Evolutionary conservation across 805 yeast species (phyloP), one percentile per base, ranked within the genome.

Genomic region (Yamadazyma ubonensis): DNA sequence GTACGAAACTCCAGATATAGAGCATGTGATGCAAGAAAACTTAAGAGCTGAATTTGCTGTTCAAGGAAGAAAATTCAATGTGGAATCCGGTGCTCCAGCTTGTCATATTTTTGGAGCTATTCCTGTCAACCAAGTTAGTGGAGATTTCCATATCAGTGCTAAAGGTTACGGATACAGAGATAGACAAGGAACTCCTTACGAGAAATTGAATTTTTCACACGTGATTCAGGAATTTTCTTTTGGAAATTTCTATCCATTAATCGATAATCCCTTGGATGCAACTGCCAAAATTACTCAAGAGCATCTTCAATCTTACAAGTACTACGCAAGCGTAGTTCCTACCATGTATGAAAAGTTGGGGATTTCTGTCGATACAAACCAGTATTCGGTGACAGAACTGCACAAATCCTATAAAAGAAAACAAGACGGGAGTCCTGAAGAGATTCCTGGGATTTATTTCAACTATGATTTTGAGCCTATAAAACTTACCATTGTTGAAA

Each of bases 391-490:
- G 16, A 75, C 85, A 4, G 79, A 75, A 44, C 71, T 67, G 29
- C 76, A 72, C 42, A 59, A 53, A 25, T 53, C 49, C 7, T 29
- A 45, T 19, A 36, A 38, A 5, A 29, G 45, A 4, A 28, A 18
- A 9, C 31, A 37, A 8, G 28, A 43, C 23, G 59, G 57, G 4
- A 20, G 27, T 2, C 65, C 65, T 3, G 22, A 33, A 15, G 36
- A 29, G n/a, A 57, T 75, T 4, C 95, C 97, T 3, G 97, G 96
- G 0, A 80, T 91, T 18, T 85, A 76, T 53, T 78, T 93, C 66
- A 78, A 75, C 41, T 91, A 90, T 59, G 88, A 88, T 49, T 88
- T 93, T 57, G 98, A 93, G 53, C 91, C 97, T 3, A 77, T 93
- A 30, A 75, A 81, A 33, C 71, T 93, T 50, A 61, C 76, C 3